Conservation (phyloP, 257 asterid species). For the Nicotiana attenuata region DNA sequence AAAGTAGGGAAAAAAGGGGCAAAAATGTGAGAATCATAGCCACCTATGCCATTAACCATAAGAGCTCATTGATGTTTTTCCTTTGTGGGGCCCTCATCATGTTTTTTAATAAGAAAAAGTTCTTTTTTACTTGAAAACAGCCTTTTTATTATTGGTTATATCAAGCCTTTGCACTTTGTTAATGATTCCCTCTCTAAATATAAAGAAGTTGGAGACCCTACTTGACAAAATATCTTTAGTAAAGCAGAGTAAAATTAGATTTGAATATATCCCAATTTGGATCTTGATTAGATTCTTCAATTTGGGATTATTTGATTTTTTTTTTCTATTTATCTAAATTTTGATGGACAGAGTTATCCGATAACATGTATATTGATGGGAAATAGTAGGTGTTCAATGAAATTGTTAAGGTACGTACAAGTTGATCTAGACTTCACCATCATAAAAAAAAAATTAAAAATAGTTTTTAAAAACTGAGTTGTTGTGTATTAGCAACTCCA, state of each 20-base stretch:
- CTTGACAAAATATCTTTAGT: background rate
- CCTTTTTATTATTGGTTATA: background rate
- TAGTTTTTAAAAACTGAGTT: background rate
- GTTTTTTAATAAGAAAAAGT: background rate
- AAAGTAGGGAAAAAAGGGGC: conserved; percentile 17
- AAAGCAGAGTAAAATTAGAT: background rate
- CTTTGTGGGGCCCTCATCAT: conserved; percentile 23
- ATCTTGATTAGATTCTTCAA: background rate
- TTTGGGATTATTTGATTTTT: background rate
- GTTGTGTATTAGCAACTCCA: background rate
- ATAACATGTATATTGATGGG: no score
- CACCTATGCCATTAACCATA: conserved; percentile 27
- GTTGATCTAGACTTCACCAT: no score
- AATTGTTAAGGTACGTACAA: no score
- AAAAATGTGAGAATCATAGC: conserved; percentile 33
- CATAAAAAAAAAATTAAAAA: no score
- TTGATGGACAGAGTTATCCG: no score
- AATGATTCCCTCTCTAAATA: conserved; percentile 20
- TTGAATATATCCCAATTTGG: background rate
- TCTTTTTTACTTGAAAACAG: background rate
- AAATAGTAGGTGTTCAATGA: no score
- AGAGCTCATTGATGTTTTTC: conserved; percentile 20
- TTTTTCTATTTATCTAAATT: no score
- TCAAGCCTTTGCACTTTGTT: conserved; percentile 14
- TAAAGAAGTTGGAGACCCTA: conserved; percentile 6